Percentiles rank a stretch among this genome's conserved stretches.
These are phyloP conservation scores for Batkoa obscura DNA, from an alignment of 371 early-diverging fungal genomes.

Conservation along the genomic window DNA sequence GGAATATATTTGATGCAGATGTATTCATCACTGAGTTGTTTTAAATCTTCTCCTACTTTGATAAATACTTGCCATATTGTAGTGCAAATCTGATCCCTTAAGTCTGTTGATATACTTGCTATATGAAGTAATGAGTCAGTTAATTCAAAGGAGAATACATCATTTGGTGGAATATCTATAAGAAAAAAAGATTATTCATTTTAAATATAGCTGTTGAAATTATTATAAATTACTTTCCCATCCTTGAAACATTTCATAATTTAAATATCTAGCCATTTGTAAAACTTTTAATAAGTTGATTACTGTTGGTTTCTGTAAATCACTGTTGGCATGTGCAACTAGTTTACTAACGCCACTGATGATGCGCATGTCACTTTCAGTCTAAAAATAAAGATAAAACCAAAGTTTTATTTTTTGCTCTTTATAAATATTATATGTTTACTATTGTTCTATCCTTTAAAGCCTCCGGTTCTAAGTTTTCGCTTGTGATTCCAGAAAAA, in stretches of 20 bases:
- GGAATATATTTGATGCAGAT: background rate
- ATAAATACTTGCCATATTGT: constrained; percentile 3
- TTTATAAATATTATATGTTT: too few species aligned
- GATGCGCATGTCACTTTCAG: constrained; percentile 2
- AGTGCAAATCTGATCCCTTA: background rate
- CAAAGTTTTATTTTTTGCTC: too few species aligned
- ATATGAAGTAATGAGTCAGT: background rate
- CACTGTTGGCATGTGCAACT: background rate
- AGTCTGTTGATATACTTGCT: background rate
- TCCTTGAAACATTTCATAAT: background rate
- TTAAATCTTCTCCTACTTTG: background rate
- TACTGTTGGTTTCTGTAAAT: background rate
- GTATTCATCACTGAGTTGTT: background rate
- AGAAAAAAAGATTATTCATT: background rate
- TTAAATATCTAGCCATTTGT: background rate
- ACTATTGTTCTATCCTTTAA: too few species aligned
- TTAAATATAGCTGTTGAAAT: background rate
- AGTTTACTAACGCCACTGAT: background rate
- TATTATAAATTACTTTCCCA: background rate
- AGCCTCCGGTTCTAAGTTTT: too few species aligned
- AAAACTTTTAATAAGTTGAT: background rate
- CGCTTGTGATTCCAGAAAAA: background rate
- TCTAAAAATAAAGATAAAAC: background rate
- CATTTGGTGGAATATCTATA: constrained; percentile 2
- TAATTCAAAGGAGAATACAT: background rate